These are phyloP conservation scores for Cladophialophora carrionii DNA, from an alignment of 2,329 filamentous ascomycete species.

Conservation along the genomic window DNA sequence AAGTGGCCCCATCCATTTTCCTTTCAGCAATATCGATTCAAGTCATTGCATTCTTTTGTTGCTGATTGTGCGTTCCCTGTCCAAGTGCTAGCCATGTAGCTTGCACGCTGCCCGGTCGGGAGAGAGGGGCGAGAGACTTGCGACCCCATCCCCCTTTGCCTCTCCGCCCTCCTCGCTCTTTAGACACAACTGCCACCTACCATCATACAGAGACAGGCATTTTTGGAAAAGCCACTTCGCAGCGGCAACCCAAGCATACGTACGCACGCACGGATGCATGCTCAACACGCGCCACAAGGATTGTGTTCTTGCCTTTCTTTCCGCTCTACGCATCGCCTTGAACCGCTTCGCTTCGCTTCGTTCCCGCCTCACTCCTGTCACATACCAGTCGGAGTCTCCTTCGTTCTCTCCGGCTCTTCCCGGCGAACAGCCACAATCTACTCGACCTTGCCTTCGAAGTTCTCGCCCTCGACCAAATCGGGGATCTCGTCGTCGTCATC, in stretches of 20 bases:
- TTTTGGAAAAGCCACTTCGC: neutral
- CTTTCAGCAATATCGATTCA: neutral
- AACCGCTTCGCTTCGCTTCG: too few species aligned
- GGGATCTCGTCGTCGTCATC: conserved; percentile 89
- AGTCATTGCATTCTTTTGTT: neutral
- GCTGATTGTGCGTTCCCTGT: neutral
- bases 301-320: neutral
- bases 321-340: too few species aligned
- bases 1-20: too few species aligned
- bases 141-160: neutral
- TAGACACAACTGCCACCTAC: neutral
- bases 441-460: conserved; percentile 97
- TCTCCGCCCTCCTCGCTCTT: neutral
- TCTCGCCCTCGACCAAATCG: conserved; percentile 93
- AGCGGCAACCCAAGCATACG: neutral
- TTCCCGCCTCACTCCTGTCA: neutral
- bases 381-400: neutral
- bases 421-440: conserved; percentile 58
- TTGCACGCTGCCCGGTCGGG: neutral
- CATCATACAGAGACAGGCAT: neutral
- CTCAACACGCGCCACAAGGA: neutral
- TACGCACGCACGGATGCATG: too few species aligned
- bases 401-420: neutral
- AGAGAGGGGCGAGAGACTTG: neutral
- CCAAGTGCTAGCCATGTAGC: neutral